Base-by-base conservation (phyloP, 805 yeast genomes). In the Yarrowia alimentaria region DNA sequence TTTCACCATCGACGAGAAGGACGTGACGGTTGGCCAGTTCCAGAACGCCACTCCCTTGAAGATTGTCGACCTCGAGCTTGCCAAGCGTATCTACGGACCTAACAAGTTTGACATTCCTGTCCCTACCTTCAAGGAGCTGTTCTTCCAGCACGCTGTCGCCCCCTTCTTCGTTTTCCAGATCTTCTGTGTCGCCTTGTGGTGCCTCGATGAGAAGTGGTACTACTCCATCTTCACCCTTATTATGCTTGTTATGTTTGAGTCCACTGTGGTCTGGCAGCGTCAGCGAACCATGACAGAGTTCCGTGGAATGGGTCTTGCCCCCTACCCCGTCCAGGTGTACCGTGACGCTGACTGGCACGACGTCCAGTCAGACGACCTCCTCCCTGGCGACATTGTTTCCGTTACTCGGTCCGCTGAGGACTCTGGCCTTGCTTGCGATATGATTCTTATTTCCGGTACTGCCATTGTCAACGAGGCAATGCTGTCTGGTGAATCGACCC, bases 401-500 rank as follows among this genome's bases (percentile, higher is more conserved):
- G 73, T 90, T 38, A 78, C 85, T 7, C 83, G 99, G 72, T 85
- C 96, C 5, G 81, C 75, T 50, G 99, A 91, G 45, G 98, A 88
- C 52, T 78, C 84, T 56, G 96, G 98, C 1, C 71, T 93, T 51
- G 97, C 99, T 13, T 93, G 99, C 72, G 99, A 93, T 68, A 69
- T 93, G 68, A 68, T 93, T 28, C 73, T 93, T 37, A 67, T 87
- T 47, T 90, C 83, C 60, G 99, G 99, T 48, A 77, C 95, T 14
- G 93, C 95, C 58, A 93, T 93, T 63, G 95, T 93, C 37, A 93
- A 93, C 64, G 99, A 93, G 74, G 99, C 99, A 18, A 93, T 93
- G 99, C 80, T 93, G 52, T 87, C 96, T 5, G 99, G 99, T 66
- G 99, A 93, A 71, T 89, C 97, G 5, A 93, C 99, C 34, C 99